phyloP scores from a whole-genome alignment of 2,329 filamentous ascomycete genomes.

The Colletotrichum tamarilloi region DNA sequence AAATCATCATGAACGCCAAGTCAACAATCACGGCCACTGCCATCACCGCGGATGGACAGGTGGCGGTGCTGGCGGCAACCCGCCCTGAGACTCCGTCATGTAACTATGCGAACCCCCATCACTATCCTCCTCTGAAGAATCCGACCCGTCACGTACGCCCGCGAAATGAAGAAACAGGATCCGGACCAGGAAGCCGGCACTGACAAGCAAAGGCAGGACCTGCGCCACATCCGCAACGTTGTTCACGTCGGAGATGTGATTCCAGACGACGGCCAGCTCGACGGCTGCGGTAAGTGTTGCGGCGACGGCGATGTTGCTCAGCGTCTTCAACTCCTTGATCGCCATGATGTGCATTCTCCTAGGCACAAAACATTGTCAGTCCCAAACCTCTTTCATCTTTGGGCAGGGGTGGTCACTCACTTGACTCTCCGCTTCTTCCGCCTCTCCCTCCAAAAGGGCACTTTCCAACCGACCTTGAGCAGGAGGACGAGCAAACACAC shows the following conservation, averaged over 20 bases:
- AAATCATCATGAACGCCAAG: no score
- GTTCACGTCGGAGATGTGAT: constrained; percentile 40
- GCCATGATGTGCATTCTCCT: constrained; percentile 37
- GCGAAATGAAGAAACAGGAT: constrained; percentile 40
- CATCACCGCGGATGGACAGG: constrained; percentile 15
- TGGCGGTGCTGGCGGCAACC: constrained; percentile 18
- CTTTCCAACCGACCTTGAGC: constrained; percentile 39
- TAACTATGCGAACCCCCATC: constrained; percentile 15
- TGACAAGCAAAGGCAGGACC: constrained; percentile 46
- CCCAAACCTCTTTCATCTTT: background rate
- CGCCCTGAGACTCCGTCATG: constrained; percentile 22
- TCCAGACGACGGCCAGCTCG: constrained; percentile 49
- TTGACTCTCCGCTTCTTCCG: constrained; percentile 39
- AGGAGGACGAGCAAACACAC: constrained; percentile 40
- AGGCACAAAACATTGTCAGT: background rate
- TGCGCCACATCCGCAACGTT: constrained; percentile 44
- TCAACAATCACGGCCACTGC: background rate
- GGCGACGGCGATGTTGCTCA: constrained; percentile 41
- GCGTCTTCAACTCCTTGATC: constrained; percentile 41
- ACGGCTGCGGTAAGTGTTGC: constrained; percentile 40
- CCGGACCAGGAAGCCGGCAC: constrained; percentile 42
- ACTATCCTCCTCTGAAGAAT: constrained; percentile 28
- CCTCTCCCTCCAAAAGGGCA: constrained; percentile 33
- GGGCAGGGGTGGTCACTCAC: constrained; percentile 20
- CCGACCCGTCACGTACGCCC: constrained; percentile 15